These are phyloP conservation scores for Paecilomyces variotii DNA, from an alignment of 2,329 filamentous ascomycete genomes.

Conservation along the genomic window DNA sequence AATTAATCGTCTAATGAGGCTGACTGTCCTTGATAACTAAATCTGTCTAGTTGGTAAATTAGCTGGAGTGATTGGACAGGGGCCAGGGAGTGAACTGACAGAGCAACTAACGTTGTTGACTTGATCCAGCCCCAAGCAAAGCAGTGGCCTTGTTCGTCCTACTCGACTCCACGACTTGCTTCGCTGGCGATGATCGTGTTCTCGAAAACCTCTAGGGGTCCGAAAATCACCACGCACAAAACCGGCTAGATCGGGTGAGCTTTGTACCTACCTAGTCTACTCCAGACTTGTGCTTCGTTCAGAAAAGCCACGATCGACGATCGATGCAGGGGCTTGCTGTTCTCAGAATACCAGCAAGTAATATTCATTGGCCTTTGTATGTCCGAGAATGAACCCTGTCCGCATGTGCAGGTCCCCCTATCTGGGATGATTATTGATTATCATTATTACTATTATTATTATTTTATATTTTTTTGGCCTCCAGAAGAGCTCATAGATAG, in stretches of 20 bases:
- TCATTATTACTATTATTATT: background rate
- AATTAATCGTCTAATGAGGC: background rate
- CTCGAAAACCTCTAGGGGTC: background rate
- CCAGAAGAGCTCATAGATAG: background rate
- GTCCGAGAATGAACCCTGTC: background rate
- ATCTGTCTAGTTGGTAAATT: background rate
- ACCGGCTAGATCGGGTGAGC: too few species aligned
- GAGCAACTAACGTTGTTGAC: background rate
- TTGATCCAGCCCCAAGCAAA: background rate
- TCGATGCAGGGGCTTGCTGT: background rate
- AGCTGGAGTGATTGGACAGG: background rate
- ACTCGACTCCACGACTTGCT: background rate
- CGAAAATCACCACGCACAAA: background rate
- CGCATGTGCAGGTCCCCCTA: background rate
- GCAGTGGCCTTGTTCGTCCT: background rate
- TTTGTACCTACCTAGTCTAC: background rate
- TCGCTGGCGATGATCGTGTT: background rate
- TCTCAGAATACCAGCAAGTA: background rate
- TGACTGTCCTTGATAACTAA: background rate
- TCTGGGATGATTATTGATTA: background rate
- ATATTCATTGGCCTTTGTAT: background rate
- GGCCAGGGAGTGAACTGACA: background rate
- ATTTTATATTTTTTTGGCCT: background rate
- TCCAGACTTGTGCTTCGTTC: background rate
- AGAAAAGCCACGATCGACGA: background rate